Base-by-base conservation (phyloP, 139 green algal species). In the Coelastrella sp. region DNA sequence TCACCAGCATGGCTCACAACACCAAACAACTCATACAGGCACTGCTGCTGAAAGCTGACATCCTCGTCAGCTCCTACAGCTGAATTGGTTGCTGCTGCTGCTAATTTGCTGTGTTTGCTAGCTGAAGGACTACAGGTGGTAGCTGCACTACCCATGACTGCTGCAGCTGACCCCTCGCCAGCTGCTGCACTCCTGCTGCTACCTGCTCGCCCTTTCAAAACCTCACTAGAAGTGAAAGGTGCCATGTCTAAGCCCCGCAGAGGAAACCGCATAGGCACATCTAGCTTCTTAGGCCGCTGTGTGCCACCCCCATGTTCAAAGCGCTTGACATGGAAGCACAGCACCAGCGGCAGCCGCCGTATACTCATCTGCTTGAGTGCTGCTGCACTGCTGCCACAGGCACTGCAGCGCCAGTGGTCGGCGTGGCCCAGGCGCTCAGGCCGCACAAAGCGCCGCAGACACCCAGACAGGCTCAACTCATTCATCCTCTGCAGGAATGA, bases 351-450 rank as follows among this genome's bases (percentile, higher is more conserved):
- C 87, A 99, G 94, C 14, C 92, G 93, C 13, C 93, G 85, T 32
- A 99, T 89, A 22, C 94, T 96, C 92, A 99, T 92, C 96, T 99
- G 97, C 95, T 99, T 99, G 23, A 95, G 17, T 0, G 96, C 95
- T 0, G 59, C 89, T n/a, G 73, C 83, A 57, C 22, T 74, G 80
- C 22, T 61, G 59, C 57, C 82, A 77, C 95, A 98, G 32, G 92
- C 80, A 56, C 65, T 82, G 93, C 96, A 98, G 54, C 83, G 79
- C 95, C 96, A 97, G 2, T 73, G 66, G 0, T 76, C 32, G 0
- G 89, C 91, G 47, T 54, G 13, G 19, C 78, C 78, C 5, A 99
- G 92, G 3, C 76, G 83, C 93, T 99, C 97, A 3, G 92, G 93
- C 59, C 91, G 91, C 20, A 96, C 93, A 82, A 98, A 98, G 54